Evolutionary conservation across 306 rosid genomes (phyloP), one percentile per base, ranked within the genome.

Genomic region (Trifolium repens): DNA sequence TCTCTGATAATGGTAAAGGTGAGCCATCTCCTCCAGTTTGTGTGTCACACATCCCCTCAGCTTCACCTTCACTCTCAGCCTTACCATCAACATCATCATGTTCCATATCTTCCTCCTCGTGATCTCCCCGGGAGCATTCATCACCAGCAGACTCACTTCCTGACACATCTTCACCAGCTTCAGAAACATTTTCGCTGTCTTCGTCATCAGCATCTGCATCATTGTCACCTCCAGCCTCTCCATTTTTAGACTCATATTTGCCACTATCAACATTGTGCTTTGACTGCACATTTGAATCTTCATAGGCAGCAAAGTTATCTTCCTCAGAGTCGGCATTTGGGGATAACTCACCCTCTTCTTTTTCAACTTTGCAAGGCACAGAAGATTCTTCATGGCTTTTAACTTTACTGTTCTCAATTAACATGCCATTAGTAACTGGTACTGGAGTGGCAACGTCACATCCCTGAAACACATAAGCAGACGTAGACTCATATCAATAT

Each of bases 31-130:
- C 96, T 67, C 87, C 94, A 63, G 73, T 84, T 71, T 92, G 96
- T 57, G 78, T 86, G 83, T 90, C 97, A 71, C 81, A 83, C 79
- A 83, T 83, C 75, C 89, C 98, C 69, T 90, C 99, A 37, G 90
- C 97, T 87, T 96, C 99, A 39, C 96, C 99, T 88, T 94, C 99
- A 76, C 99, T 91, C 89, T 92, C 99, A 81, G 84, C 99, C 91
- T 90, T 96, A 75, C 84, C 91, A 80, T 90, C 93, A 72, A 80
- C 85, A 63, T 85, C 98, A 69, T 89, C 93, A 22, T 79, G 89
- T 50, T 87, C 98, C n/a, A 79, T 81, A 79, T 90, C 96, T 53
- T 87, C 96, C 76, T 87, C 94, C 69, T 85, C 94, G 30, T 88
- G 97, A 73, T 89, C 99, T 77, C 86, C 98, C 9, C 85, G 83